Evolutionary conservation across 2,329 filamentous ascomycete species (phyloP).

Genomic region (Hymenoscyphus salicellus): DNA sequence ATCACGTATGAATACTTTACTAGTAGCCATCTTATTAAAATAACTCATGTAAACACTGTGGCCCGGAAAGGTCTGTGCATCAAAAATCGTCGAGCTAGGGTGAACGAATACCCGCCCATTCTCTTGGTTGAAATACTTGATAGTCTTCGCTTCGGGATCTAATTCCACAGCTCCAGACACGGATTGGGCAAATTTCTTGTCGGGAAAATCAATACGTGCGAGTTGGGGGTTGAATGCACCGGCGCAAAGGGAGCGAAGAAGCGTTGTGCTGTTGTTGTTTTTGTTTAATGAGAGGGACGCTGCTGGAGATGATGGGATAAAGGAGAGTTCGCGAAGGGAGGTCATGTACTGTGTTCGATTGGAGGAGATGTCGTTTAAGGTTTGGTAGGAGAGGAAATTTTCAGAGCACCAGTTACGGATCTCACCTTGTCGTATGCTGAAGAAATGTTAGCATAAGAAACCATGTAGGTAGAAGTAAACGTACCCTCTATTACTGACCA

Average conservation of each 20-base stretch:
- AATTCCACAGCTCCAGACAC: constrained; percentile 87
- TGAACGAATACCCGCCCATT: constrained; percentile 90
- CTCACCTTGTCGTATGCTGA: constrained; percentile 53
- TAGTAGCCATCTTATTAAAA: constrained; percentile 87
- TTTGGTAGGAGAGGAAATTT: constrained; percentile 80
- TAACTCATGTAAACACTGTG: constrained; percentile 80
- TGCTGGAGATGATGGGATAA: constrained; percentile 51
- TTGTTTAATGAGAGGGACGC: constrained; percentile 42
- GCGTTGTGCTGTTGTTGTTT: constrained; percentile 42
- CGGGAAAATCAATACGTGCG: constrained; percentile 86
- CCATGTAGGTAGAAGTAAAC: not conserved
- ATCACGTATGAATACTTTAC: constrained; percentile 88
- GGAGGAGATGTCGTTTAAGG: constrained; percentile 81
- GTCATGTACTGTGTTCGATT: constrained; percentile 83
- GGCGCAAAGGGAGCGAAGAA: constrained; percentile 41
- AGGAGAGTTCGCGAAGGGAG: constrained; percentile 80
- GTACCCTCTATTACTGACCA: constrained; percentile 53
- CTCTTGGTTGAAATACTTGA: constrained; percentile 88
- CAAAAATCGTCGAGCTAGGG: constrained; percentile 82
- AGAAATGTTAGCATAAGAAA: constrained; percentile 15
- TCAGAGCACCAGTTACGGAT: constrained; percentile 76
- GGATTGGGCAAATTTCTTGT: constrained; percentile 89
- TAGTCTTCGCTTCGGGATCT: constrained; percentile 85
- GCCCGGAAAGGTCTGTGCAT: constrained; percentile 71
- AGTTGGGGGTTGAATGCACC: constrained; percentile 70